Conservation (phyloP, 2,329 filamentous ascomycete species). For the Aplosporella prunicola region DNA sequence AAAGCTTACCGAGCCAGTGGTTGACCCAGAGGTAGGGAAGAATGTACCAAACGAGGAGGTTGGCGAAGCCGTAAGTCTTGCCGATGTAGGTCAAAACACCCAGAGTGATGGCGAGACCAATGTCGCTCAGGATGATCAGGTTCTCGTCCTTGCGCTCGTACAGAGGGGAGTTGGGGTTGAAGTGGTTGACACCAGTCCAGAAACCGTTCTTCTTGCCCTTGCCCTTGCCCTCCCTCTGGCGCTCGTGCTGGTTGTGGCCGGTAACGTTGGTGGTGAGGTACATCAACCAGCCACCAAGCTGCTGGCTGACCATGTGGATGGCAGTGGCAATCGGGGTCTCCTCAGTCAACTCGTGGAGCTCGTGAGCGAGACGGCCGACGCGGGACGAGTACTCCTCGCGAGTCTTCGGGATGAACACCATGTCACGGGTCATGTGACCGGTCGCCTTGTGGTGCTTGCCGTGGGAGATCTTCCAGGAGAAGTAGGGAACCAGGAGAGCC, state of each 20-base stretch:
- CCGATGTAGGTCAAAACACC: slow-evolving; percentile 58
- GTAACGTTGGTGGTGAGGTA: slow-evolving; percentile 90
- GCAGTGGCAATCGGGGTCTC: slow-evolving; percentile 85
- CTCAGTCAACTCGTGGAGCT: slow-evolving; percentile 82
- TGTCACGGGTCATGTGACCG: slow-evolving; percentile 92
- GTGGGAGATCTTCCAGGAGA: slow-evolving; percentile 99
- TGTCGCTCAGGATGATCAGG: slow-evolving; percentile 75
- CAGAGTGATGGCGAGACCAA: slow-evolving; percentile 57
- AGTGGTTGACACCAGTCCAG: slow-evolving; percentile 84
- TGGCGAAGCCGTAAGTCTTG: slow-evolving; percentile 70
- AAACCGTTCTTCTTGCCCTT: slow-evolving; percentile 83
- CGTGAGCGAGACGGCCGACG: slow-evolving; percentile 64
- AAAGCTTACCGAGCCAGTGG: slow-evolving; percentile 86
- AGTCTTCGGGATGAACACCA: slow-evolving; percentile 97
- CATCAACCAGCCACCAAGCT: slow-evolving; percentile 85
- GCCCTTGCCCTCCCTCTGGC: slow-evolving; percentile 85
- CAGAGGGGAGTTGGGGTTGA: slow-evolving; percentile 75
- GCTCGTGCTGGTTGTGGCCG: slow-evolving; percentile 89
- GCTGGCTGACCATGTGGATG: slow-evolving; percentile 65
- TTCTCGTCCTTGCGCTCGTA: slow-evolving; percentile 88
- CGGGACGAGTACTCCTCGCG: slow-evolving; percentile 70
- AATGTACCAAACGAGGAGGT: slow-evolving; percentile 91
- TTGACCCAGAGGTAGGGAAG: slow-evolving; percentile 96
- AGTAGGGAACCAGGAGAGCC: slow-evolving; percentile 84
- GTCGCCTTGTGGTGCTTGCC: slow-evolving; percentile 99